Evolutionary conservation across 352 stramenopile genomes (phyloP), one percentile per base, ranked within the genome.

Genomic region (Phytophthora vignae): DNA sequence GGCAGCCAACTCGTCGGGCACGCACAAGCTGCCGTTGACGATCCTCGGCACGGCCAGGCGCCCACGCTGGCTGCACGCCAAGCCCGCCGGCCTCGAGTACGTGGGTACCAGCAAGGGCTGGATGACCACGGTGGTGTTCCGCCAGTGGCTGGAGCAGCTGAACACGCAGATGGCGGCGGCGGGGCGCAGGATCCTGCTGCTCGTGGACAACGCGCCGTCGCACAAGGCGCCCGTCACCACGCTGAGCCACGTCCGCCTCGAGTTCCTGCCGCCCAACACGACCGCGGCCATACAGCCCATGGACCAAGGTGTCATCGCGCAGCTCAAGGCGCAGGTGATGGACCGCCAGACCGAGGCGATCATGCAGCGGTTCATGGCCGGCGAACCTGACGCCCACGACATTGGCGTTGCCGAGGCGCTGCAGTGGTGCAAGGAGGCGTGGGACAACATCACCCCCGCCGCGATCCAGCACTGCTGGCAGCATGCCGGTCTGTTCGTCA

Each of bases 101-200:
- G 36, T 50, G 2, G 44, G 46, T 3, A 65, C 58, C 12, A 40
- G 10, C 27, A 65, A 65, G 27, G 17, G 46, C 29, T 65, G 58
- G 58, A 65, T 65, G 58, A 65, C 58, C 12, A 57, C 46, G 4
- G 1, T 31, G 2, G 44, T 65, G 10, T 64, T 64, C 25, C 7
- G 44, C 2, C 25, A 64, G 7, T 64, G 27, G 58, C 17, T 48
- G 58, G 25, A 25, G 44, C 27, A 25, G 3, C 44, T 65, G 8
- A 49, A 56, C 19, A 19, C 3, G 4, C 36, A 65, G 19, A 57
- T 65, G 58, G 19, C 33, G 14, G 58, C 29, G 3, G 31, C n/a
- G 48, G 8, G 46, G 11, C 15, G 10, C 36, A 42, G 36, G 11
- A 42, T 42, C 36, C 36, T 42, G 36, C 36, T 42, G 11, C 11